Percentiles rank a stretch among this genome's conserved stretches.
Evolutionary conservation across 306 rosid species (phyloP).

Genomic region (Dryas octopetala): DNA sequence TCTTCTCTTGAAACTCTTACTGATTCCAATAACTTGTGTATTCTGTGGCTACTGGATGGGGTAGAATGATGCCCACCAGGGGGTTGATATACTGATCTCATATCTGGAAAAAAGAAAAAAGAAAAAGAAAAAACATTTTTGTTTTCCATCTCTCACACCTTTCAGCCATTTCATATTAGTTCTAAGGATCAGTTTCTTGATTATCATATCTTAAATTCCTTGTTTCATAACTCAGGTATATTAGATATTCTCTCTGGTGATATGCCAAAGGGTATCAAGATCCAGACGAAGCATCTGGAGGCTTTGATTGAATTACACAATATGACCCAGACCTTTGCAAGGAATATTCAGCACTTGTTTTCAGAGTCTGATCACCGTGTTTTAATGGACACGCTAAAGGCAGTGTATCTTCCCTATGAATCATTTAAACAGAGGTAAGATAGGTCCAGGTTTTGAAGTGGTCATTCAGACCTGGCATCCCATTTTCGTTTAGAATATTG

Average conservation of each 20-base stretch:
- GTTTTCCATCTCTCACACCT: background rate
- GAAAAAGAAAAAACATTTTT: background rate
- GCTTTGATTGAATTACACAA: conserved; percentile 89
- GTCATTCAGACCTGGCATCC: background rate
- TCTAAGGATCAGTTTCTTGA: conserved; percentile 15
- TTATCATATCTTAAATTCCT: conserved; percentile 3
- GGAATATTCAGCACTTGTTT: conserved; percentile 94
- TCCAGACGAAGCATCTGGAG: conserved; percentile 88
- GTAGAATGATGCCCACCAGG: background rate
- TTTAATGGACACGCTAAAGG: conserved; percentile 76
- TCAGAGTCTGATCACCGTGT: conserved; percentile 70
- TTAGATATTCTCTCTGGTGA: conserved; percentile 86
- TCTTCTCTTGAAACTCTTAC: background rate
- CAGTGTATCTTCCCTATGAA: conserved; percentile 84
- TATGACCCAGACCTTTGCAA: conserved; percentile 87
- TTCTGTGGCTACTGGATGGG: background rate
- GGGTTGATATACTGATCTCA: background rate
- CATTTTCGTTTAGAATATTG: background rate
- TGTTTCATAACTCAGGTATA: conserved; percentile 53
- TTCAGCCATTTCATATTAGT: background rate
- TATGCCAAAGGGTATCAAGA: conserved; percentile 94
- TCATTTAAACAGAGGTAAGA: conserved; percentile 87
- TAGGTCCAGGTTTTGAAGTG: background rate
- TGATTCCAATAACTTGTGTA: background rate
- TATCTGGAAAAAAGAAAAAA: background rate